phyloP scores from a whole-genome alignment of 495 filamentous ascomycete species.

The Podospora anserina region DNA sequence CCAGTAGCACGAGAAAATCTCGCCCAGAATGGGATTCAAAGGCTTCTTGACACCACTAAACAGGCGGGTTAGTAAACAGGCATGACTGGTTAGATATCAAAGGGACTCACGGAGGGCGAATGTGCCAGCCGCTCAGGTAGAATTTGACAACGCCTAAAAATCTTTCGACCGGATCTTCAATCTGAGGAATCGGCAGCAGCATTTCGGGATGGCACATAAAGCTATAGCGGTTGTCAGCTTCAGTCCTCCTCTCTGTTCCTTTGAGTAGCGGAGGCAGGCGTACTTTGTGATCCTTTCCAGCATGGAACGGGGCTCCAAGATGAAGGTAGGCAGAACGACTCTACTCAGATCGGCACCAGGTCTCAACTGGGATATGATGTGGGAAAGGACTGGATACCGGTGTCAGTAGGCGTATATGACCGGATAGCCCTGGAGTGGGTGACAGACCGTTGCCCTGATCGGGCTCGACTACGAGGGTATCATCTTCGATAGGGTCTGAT shows the following conservation, averaged over 20 bases:
- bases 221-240: constrained; percentile 48
- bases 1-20: constrained; percentile 94
- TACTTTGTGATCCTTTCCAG: constrained; percentile 98
- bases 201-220: constrained; percentile 99
- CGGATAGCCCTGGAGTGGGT: neutral
- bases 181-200: constrained; percentile 77
- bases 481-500: constrained; percentile 58
- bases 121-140: constrained; percentile 98
- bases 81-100: neutral
- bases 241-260: neutral
- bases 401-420: constrained; percentile 10
- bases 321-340: constrained; percentile 95
- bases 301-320: constrained; percentile 96
- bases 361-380: constrained; percentile 95
- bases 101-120: constrained; percentile 82
- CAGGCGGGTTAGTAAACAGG: constrained; percentile 19
- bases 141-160: constrained; percentile 97
- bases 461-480: constrained; percentile 69
- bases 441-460: constrained; percentile 68
- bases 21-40: constrained; percentile 93
- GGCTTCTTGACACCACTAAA: constrained; percentile 95
- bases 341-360: constrained; percentile 93
- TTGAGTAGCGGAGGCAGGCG: constrained; percentile 15
- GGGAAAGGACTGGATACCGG: constrained; percentile 65
- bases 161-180: constrained; percentile 85